Base-by-base conservation (phyloP, 179 eudicot genomes). In the Gypsophila paniculata region DNA sequence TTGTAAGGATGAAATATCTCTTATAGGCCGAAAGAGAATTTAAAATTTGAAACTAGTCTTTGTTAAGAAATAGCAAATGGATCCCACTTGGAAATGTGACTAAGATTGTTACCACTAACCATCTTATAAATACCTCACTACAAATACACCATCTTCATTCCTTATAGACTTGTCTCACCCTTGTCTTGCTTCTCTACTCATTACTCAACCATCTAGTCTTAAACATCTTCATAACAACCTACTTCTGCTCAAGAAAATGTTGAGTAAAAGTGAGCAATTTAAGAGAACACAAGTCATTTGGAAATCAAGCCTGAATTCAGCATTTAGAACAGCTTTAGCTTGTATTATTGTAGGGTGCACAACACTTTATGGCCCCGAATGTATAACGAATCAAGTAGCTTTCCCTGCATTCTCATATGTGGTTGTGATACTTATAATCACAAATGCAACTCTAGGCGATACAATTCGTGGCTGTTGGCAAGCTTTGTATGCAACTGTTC, bases 371-470 rank as follows among this genome's bases (percentile, higher is more conserved):
- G 90, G 89, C 61, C 96, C 96, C 3, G 38, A 62, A 14, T 14
- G 61, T 5, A 11, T 89, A 15, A 66, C 36, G 2, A 69, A 68
- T 19, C 81, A 80, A 23, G 71, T 87, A 3, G 74, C 83, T 34
- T 82, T 82, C 26, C 92, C 96, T 0, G 86, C 92, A 21, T 90
- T 83, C 55, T 85, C 96, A 0, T 90, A 90, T 81, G 92, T 88
- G 21, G 85, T 87, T 0, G 89, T 82, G 2, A 78, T 90, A 19
- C 81, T 90, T 13, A 81, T 88, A 6, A 64, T 85, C 46, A 83
- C 86, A 25, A 81, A 88, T 60, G 90, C 92, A 38, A 80, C 88
- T 19, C 48, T 90, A 2, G 96, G 92, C 14, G 88, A 88, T 81
- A 55, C 92, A 17, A 42, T 90, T 0, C 79, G 87, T 0, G 86